Evolutionary conservation across 805 yeast genomes (phyloP).

Genomic region (Candida tibetensis): DNA sequence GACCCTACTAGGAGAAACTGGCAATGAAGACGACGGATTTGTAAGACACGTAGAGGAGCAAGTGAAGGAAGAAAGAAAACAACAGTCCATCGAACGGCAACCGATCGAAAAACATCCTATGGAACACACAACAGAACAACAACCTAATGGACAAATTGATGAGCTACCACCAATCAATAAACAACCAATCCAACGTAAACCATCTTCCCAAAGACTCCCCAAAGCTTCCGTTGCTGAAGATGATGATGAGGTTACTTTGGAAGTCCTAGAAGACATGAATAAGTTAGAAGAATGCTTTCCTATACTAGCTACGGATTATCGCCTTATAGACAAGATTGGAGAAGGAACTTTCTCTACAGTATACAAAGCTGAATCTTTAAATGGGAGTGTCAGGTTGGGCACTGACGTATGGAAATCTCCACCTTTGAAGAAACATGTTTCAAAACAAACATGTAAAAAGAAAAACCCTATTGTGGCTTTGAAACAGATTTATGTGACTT

Average conservation of each 20-base stretch:
- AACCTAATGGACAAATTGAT: conserved; percentile 1
- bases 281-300: conserved; percentile 54
- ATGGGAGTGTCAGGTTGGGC: conserved; percentile 35
- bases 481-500: conserved; percentile 90
- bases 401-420: conserved; percentile 46
- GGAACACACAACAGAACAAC: conserved; percentile 2
- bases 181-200: not conserved
- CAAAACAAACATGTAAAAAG: conserved; percentile 19
- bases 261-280: conserved; percentile 56
- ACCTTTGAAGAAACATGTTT: conserved; percentile 30
- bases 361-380: conserved; percentile 57
- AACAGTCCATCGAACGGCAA: no score
- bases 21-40: not conserved
- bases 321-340: conserved; percentile 57
- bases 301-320: conserved; percentile 46
- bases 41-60: no score
- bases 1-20: conserved; percentile 2
- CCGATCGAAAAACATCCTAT: no score
- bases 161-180: not conserved
- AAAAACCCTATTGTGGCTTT: conserved; percentile 69
- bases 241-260: conserved; percentile 50
- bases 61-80: no score
- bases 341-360: conserved; percentile 68
- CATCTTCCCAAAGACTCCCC: not conserved
- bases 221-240: conserved; percentile 15